Evolutionary conservation across 345 rosid genomes (phyloP).

Genomic region (Raphanus raphanistrum): DNA sequence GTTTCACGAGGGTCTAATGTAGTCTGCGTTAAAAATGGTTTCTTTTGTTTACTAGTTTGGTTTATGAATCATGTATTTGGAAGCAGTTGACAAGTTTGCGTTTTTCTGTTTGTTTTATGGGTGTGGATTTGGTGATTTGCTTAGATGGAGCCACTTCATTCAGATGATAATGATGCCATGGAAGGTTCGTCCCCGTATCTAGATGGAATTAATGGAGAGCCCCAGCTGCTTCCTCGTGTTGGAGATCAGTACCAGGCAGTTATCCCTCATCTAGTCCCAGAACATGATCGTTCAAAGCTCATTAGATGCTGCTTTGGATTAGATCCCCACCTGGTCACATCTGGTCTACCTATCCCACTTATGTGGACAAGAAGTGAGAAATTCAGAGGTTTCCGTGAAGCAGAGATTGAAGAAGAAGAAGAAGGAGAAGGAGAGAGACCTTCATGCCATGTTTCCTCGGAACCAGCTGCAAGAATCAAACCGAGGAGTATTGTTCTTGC

Average conservation of each 20-base stretch:
- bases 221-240: constrained; percentile 49
- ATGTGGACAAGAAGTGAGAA: constrained; percentile 55
- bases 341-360: constrained; percentile 49
- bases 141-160: constrained; percentile 44
- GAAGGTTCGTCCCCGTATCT: constrained; percentile 41
- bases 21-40: constrained; percentile 7
- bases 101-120: not conserved
- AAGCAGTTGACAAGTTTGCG: not conserved
- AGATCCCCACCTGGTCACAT: constrained; percentile 17
- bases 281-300: constrained; percentile 36
- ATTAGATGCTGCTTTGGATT: constrained; percentile 26
- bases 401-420: constrained; percentile 27
- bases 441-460: not conserved
- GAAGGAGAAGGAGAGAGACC: not conserved
- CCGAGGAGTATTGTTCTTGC: constrained; percentile 40
- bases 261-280: constrained; percentile 43
- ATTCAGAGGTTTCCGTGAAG: constrained; percentile 38
- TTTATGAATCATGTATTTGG: not conserved
- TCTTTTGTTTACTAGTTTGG: not conserved
- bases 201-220: constrained; percentile 48
- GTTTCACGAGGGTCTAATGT: constrained; percentile 19
- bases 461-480: constrained; percentile 1
- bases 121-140: not conserved
- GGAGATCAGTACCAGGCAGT: constrained; percentile 63
- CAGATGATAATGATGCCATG: constrained; percentile 42